Percentiles rank a stretch among this genome's conserved stretches.
Conservation (phyloP, 202 grass and related monocot genomes). For the Saccharum hybrid region DNA sequence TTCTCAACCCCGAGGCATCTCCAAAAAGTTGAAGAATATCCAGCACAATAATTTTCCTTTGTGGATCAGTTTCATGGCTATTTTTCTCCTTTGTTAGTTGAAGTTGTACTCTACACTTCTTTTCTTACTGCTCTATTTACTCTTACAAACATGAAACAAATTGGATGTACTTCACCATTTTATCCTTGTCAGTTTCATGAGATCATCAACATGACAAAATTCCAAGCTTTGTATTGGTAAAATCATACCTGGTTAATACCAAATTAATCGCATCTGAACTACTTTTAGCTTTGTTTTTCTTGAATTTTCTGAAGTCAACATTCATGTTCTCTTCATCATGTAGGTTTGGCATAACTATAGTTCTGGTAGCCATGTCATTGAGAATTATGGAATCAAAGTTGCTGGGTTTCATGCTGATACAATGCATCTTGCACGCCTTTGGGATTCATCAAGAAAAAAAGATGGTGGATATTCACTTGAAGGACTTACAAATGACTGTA, state of each 20-base stretch:
- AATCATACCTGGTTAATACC: conserved; percentile 19
- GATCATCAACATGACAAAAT: neutral
- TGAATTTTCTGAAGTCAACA: conserved; percentile 34
- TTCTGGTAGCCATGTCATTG: conserved; percentile 76
- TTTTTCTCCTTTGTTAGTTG: neutral
- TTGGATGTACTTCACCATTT: conserved; percentile 21
- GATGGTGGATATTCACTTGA: conserved; percentile 91
- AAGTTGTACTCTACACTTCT: conserved; percentile 14
- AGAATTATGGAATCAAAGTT: conserved; percentile 81
- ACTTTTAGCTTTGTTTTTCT: conserved; percentile 33
- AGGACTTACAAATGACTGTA: conserved; percentile 68
- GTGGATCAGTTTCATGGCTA: neutral
- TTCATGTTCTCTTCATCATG: conserved; percentile 32
- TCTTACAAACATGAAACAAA: conserved; percentile 20
- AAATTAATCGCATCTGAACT: conserved; percentile 23
- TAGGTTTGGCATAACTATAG: conserved; percentile 99
- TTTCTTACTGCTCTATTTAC: conserved; percentile 6
- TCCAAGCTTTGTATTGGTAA: conserved; percentile 14
- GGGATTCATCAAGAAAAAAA: conserved; percentile 69
- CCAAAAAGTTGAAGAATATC: too few species aligned
- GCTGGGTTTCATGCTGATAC: conserved; percentile 92
- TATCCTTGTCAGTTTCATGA: conserved; percentile 31
- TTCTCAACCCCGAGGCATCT: too few species aligned
- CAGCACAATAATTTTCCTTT: neutral
- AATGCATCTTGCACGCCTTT: conserved; percentile 92